These are phyloP conservation scores for Tilletia indica DNA, from an alignment of 1,284 basidiomycete species.

Conservation along the genomic window DNA sequence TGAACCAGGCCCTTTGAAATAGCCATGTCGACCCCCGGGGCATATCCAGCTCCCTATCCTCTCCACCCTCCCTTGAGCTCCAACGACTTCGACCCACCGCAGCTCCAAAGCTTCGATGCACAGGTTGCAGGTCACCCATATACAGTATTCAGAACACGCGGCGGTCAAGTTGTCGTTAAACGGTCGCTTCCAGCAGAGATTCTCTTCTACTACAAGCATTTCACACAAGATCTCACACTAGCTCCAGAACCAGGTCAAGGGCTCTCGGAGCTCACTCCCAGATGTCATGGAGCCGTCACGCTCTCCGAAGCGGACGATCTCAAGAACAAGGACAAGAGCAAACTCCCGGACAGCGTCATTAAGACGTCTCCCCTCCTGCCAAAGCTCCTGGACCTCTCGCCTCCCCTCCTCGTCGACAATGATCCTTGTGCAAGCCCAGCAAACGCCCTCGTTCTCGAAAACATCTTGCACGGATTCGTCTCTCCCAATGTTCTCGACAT, in stretches of 20 bases:
- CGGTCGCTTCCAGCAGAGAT: slow-evolving; percentile 71
- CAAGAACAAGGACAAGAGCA: not conserved
- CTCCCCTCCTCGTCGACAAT: slow-evolving; percentile 58
- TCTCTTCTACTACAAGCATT: slow-evolving; percentile 73
- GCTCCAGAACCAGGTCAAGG: slow-evolving; percentile 17
- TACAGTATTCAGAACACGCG: slow-evolving; percentile 68
- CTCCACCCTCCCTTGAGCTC: not conserved
- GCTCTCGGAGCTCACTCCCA: slow-evolving; percentile 33
- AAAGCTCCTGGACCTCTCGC: slow-evolving; percentile 37
- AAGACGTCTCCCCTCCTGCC: slow-evolving; percentile 21
- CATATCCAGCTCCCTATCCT: not conserved
- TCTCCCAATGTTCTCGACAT: slow-evolving; percentile 85
- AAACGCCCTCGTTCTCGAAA: slow-evolving; percentile 72
- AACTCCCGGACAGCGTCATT: slow-evolving; percentile 26
- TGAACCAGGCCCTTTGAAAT: too few species aligned
- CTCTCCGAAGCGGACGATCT: slow-evolving; percentile 61
- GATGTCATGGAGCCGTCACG: slow-evolving; percentile 65
- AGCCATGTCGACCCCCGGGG: not conserved
- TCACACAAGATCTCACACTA: slow-evolving; percentile 57
- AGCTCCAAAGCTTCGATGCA: slow-evolving; percentile 19
- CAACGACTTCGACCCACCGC: slow-evolving; percentile 2
- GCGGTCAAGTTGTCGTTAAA: slow-evolving; percentile 81
- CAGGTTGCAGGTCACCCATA: slow-evolving; percentile 88
- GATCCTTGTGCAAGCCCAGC: not conserved
- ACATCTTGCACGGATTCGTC: slow-evolving; percentile 70